phyloP scores from a whole-genome alignment of 2,329 filamentous ascomycete genomes.

The Elsinoe australis region DNA sequence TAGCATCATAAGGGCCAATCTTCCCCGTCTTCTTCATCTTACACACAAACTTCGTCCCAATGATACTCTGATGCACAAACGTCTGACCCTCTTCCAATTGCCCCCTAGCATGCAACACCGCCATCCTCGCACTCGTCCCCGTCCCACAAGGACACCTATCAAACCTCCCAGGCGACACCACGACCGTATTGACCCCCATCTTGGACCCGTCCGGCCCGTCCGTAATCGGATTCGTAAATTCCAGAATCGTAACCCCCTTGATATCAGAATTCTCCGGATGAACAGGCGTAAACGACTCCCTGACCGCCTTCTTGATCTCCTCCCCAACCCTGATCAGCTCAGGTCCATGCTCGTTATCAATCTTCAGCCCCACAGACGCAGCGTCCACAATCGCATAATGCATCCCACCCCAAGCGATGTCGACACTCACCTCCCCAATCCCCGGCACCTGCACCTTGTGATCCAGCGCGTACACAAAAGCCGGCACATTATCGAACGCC shows the following conservation, averaged over 20 bases:
- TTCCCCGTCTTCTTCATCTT: slow-evolving; percentile 34
- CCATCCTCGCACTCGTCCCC: slow-evolving; percentile 39
- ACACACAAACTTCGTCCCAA: slow-evolving; percentile 38
- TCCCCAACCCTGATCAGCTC: slow-evolving; percentile 39
- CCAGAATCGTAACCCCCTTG: slow-evolving; percentile 35
- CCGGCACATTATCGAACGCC: slow-evolving; percentile 40
- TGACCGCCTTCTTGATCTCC: slow-evolving; percentile 37
- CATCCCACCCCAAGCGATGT: slow-evolving; percentile 44
- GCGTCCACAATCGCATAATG: slow-evolving; percentile 40
- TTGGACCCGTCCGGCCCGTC: slow-evolving; percentile 23
- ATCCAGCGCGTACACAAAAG: slow-evolving; percentile 38
- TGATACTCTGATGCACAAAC: slow-evolving; percentile 38
- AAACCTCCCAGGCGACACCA: slow-evolving; percentile 41
- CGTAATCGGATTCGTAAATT: slow-evolving; percentile 34
- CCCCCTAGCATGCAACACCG: slow-evolving; percentile 38
- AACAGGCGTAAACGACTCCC: slow-evolving; percentile 31
- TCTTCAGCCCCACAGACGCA: slow-evolving; percentile 30
- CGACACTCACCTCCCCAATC: slow-evolving; percentile 35
- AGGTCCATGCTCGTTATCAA: slow-evolving; percentile 30
- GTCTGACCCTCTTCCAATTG: slow-evolving; percentile 32
- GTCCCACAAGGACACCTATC: slow-evolving; percentile 44
- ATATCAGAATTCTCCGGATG: slow-evolving; percentile 41
- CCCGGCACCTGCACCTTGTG: slow-evolving; percentile 36
- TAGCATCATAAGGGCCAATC: slow-evolving; percentile 35
- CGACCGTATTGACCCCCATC: slow-evolving; percentile 35